Base-by-base conservation (phyloP, 352 stramenopile genomes). In the Globisporangium rhizosaccharum region DNA sequence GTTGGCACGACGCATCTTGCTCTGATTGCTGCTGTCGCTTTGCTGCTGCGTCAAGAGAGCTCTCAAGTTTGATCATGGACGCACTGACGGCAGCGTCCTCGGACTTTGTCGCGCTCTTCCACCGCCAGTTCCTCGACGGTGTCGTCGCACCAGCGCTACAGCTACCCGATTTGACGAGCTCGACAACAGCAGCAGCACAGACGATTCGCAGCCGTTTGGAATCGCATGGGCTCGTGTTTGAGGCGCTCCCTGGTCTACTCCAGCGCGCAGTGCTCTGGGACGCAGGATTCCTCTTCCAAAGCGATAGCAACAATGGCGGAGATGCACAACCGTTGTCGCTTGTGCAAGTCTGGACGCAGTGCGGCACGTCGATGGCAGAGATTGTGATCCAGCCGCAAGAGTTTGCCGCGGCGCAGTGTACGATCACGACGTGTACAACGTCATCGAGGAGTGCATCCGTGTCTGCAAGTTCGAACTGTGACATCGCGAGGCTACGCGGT, bases 191-290 rank as follows among this genome's bases (percentile, higher is more conserved):
- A 14, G 6, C 46, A 1, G 15, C 30, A 3, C 12, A 46, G 8
- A 14, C 11, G 2, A 5, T 53, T 2, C 2, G 14, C 1, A 18
- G 26, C 2, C 1, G 30, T 15, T 45, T 60, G n/a, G 25, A 50
- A 9, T 1, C 18, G 10, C 26, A 36, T 18, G 15, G 49, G 8
- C 55, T 68, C 0, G 30, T 25, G 41, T 73, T 71, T 15, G 30
- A 59, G 4, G 25, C 39, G 15, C 49, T 70, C 2, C 50, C 58
- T 0, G 66, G 66, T 0, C 41, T 73, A 10, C 56, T 73, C 7
- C 58, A 70, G 56, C 66, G 66, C 5, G 58, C 66, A 2, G 3
- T 73, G 25, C 18, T 73, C 14, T 73, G 66, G 66, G 59, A 73
- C n/a, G 26, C 59, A 0, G 62, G 59, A 1, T 58, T 54, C 0